Conservation (phyloP, 2,329 filamentous ascomycete species). For the Alternaria sp. region DNA sequence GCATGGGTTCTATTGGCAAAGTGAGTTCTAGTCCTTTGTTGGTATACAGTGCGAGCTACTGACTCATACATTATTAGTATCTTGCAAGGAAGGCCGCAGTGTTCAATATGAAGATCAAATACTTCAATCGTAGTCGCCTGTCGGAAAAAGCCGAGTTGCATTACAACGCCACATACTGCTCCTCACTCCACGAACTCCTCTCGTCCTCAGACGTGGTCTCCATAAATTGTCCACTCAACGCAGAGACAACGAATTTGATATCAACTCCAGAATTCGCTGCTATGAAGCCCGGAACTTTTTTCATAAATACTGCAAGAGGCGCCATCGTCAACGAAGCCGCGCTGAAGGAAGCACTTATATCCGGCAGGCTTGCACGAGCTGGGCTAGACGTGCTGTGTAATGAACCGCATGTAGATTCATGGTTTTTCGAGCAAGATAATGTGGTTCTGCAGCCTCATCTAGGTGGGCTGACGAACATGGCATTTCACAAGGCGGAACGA, state of each 20-base stretch:
- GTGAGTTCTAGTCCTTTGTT: no score
- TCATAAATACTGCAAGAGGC: conserved; percentile 3
- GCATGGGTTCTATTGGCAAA: not conserved
- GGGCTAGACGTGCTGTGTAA: not conserved
- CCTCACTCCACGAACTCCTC: not conserved
- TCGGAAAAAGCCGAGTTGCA: no score
- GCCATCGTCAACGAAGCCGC: not conserved
- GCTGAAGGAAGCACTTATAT: not conserved
- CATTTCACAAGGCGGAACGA: not conserved
- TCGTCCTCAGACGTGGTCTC: not conserved
- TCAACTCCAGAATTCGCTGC: not conserved
- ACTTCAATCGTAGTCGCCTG: not conserved
- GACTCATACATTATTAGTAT: not conserved
- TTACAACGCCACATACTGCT: no score
- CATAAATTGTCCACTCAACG: not conserved
- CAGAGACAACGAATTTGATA: not conserved
- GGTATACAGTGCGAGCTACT: no score
- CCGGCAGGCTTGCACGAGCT: not conserved
- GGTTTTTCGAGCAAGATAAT: not conserved
- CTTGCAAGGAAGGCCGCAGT: not conserved
- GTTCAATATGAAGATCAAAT: not conserved
- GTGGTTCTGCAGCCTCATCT: not conserved
- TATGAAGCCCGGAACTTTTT: not conserved
- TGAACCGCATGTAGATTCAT: not conserved
- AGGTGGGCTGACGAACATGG: not conserved